Evolutionary conservation across 306 rosid species (phyloP).

Genomic region (Biancaea sappan): DNA sequence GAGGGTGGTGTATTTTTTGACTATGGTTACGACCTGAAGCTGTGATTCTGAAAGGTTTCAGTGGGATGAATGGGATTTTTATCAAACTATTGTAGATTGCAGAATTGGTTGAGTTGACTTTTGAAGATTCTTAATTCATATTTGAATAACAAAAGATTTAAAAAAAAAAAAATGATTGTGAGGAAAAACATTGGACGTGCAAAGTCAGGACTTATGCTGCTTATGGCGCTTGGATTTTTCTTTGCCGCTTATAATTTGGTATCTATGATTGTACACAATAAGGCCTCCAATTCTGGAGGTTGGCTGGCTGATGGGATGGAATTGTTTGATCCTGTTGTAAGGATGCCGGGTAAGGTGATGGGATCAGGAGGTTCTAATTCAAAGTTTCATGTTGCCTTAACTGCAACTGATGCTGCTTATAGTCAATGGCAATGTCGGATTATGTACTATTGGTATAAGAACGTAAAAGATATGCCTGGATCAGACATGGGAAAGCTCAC

Average conservation of each 20-base stretch:
- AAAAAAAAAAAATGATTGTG: slow-evolving; percentile 60
- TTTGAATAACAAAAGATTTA: slow-evolving; percentile 9
- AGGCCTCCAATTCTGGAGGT: slow-evolving; percentile 35
- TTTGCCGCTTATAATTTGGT: slow-evolving; percentile 75
- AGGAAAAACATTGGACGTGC: slow-evolving; percentile 68
- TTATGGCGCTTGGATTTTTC: slow-evolving; percentile 68
- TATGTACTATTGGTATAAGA: slow-evolving; percentile 92
- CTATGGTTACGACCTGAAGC: not conserved
- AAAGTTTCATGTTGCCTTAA: slow-evolving; percentile 78
- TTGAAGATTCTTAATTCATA: slow-evolving; percentile 30
- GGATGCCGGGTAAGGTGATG: slow-evolving; percentile 25
- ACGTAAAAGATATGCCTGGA: slow-evolving; percentile 74
- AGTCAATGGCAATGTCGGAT: slow-evolving; percentile 97
- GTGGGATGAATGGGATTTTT: slow-evolving; percentile 17
- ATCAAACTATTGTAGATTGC: slow-evolving; percentile 28
- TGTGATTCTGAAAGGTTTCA: slow-evolving; percentile 23
- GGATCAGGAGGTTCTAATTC: slow-evolving; percentile 26
- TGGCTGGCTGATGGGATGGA: slow-evolving; percentile 45
- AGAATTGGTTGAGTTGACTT: slow-evolving; percentile 34
- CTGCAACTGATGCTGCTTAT: slow-evolving; percentile 89
- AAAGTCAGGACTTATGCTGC: slow-evolving; percentile 59
- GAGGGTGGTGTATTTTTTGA: slow-evolving; percentile 26
- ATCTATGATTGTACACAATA: slow-evolving; percentile 54
- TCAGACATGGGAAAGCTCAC: slow-evolving; percentile 92
- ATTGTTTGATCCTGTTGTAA: slow-evolving; percentile 31